phyloP scores from a whole-genome alignment of 495 filamentous ascomycete genomes.

The Tuber brumale region DNA sequence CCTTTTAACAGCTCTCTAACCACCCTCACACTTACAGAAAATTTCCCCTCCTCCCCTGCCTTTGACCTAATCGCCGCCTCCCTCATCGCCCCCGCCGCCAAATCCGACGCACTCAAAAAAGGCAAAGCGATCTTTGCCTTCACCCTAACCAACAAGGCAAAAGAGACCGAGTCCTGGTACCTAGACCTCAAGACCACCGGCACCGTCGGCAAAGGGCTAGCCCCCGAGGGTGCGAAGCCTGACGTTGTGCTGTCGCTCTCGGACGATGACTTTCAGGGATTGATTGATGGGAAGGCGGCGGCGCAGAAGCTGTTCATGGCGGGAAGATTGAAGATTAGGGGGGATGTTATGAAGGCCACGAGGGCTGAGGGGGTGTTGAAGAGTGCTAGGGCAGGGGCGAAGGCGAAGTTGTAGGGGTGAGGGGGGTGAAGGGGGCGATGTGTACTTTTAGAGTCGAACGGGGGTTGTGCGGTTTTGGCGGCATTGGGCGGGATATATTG shows the following conservation, averaged over 20 bases:
- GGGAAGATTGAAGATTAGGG: conserved; percentile 95
- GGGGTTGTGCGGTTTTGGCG: neutral
- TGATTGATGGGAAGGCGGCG: conserved; percentile 83
- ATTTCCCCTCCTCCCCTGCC: conserved; percentile 81
- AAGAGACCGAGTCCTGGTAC: conserved; percentile 77
- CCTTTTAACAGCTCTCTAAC: conserved; percentile 5
- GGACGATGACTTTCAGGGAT: conserved; percentile 75
- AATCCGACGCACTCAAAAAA: conserved; percentile 79
- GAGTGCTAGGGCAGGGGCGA: conserved; percentile 66
- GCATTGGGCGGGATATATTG: neutral
- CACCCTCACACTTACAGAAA: conserved; percentile 51
- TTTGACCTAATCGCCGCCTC: conserved; percentile 82
- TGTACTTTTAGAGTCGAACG: neutral
- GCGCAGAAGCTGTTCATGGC: conserved; percentile 94
- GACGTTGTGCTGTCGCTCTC: conserved; percentile 78
- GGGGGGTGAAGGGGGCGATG: neutral
- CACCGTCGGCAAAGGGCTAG: conserved; percentile 65
- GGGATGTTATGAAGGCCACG: conserved; percentile 97
- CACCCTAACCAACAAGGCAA: conserved; percentile 77
- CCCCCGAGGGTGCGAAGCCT: conserved; percentile 64
- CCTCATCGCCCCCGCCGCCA: conserved; percentile 60
- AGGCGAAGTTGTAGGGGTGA: conserved; percentile 67
- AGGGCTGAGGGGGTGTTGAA: conserved; percentile 82
- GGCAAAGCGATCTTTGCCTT: conserved; percentile 86
- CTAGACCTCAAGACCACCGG: conserved; percentile 93